phyloP scores from a whole-genome alignment of 2,329 filamentous ascomycete species.

The Aureobasidium sp. region DNA sequence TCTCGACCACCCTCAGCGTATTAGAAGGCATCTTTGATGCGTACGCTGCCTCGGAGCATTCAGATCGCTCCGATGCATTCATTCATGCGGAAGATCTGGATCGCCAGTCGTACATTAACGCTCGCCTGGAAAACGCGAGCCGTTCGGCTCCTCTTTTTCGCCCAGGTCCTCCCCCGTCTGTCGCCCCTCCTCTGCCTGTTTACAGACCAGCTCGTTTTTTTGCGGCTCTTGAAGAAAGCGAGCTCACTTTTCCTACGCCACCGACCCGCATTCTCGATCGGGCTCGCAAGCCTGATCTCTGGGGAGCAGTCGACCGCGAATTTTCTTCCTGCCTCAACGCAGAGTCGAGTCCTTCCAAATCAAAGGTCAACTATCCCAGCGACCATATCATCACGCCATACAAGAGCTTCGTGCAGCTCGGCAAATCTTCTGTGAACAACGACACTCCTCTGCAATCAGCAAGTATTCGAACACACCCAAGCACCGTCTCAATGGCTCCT shows the following conservation, averaged over 20 bases:
- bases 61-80: not conserved
- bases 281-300: not conserved
- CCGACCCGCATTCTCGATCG: conserved; percentile 7
- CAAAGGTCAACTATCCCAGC: not conserved
- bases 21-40: conserved; percentile 1
- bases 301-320: not conserved
- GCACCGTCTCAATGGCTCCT: not conserved
- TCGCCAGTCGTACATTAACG: not conserved
- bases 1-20: not conserved
- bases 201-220: not conserved
- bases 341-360: not conserved
- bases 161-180: not conserved
- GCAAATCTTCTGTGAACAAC: not conserved
- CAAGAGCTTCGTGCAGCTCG: not conserved
- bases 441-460: not conserved
- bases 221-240: conserved; percentile 1
- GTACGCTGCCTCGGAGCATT: not conserved
- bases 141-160: not conserved
- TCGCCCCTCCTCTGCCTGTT: not conserved
- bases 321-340: not conserved
- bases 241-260: not conserved
- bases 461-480: not conserved
- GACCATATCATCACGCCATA: not conserved
- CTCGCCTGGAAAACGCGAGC: not conserved
- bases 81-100: conserved; percentile 3